These are phyloP conservation scores for Mycothermus thermophilus DNA, from an alignment of 495 filamentous ascomycete species.

Conservation along the genomic window DNA sequence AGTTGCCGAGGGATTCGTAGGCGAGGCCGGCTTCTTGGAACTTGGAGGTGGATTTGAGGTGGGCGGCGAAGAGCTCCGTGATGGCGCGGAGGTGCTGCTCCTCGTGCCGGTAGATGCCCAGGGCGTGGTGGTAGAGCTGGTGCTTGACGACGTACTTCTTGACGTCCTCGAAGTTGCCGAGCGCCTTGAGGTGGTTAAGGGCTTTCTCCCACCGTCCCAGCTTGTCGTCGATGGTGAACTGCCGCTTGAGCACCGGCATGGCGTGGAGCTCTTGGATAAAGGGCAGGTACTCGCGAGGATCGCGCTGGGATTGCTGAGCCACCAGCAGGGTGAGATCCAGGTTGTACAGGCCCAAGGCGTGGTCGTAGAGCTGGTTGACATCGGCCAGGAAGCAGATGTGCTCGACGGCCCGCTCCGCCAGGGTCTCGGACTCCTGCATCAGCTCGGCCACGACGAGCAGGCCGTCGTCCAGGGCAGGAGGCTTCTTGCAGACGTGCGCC, in stretches of 20 bases:
- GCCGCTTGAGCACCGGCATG: constrained; percentile 49
- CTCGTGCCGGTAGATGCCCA: constrained; percentile 76
- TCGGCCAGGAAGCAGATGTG: constrained; percentile 96
- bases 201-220: constrained; percentile 65
- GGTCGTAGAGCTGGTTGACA: constrained; percentile 82
- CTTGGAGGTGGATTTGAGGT: constrained; percentile 56
- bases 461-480: constrained; percentile 79
- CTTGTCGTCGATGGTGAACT: constrained; percentile 80
- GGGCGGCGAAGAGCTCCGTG: constrained; percentile 61
- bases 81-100: constrained; percentile 40
- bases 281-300: constrained; percentile 89
- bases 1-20: constrained; percentile 72
- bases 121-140: constrained; percentile 58
- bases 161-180: constrained; percentile 57
- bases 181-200: constrained; percentile 53
- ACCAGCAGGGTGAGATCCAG: constrained; percentile 80
- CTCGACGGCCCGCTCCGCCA: constrained; percentile 74
- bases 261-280: constrained; percentile 79
- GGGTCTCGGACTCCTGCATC: constrained; percentile 48
- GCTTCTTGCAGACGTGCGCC: constrained; percentile 82
- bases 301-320: constrained; percentile 90
- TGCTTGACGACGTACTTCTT: constrained; percentile 64
- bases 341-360: constrained; percentile 79
- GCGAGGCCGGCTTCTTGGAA: constrained; percentile 77
- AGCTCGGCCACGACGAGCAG: constrained; percentile 62